Evolutionary conservation across 1,139 yeast genomes (phyloP).

Genomic region (Nadsonia starkeyi-henricii): DNA sequence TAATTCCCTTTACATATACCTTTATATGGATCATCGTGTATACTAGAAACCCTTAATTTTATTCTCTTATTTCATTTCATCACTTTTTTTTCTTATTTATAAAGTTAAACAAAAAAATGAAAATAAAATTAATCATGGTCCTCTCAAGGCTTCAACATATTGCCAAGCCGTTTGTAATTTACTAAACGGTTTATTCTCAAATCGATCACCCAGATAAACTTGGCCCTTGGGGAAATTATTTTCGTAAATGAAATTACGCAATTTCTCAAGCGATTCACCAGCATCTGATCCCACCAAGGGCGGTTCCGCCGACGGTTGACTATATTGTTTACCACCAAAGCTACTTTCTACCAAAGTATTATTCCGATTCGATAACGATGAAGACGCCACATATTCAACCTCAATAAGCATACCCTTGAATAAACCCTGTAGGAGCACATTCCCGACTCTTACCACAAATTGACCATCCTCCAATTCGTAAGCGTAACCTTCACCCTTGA

Average conservation of each 20-base stretch:
- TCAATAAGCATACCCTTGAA: constrained; percentile 60
- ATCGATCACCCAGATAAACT: not conserved
- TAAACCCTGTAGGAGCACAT: constrained; percentile 59
- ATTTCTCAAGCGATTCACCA: not conserved
- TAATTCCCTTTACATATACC: no score
- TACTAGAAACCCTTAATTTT: no score
- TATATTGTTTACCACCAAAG: not conserved
- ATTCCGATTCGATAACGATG: no score
- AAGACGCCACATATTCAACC: constrained; percentile 25
- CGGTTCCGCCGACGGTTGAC: not conserved
- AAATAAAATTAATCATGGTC: not conserved
- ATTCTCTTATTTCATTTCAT: no score
- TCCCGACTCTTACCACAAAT: constrained; percentile 42
- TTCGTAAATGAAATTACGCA: not conserved
- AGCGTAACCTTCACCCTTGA: constrained; percentile 61
- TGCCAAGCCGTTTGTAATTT: not conserved
- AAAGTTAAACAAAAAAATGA: no score
- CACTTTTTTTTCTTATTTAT: no score
- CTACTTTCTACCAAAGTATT: not conserved
- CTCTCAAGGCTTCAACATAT: not conserved
- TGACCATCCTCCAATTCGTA: constrained; percentile 28
- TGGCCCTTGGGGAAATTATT: not conserved
- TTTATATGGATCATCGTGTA: no score
- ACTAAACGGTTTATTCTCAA: not conserved
- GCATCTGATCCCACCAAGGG: not conserved